Base-by-base conservation (phyloP, 345 rosid species). In the Erucastrum elatum region DNA sequence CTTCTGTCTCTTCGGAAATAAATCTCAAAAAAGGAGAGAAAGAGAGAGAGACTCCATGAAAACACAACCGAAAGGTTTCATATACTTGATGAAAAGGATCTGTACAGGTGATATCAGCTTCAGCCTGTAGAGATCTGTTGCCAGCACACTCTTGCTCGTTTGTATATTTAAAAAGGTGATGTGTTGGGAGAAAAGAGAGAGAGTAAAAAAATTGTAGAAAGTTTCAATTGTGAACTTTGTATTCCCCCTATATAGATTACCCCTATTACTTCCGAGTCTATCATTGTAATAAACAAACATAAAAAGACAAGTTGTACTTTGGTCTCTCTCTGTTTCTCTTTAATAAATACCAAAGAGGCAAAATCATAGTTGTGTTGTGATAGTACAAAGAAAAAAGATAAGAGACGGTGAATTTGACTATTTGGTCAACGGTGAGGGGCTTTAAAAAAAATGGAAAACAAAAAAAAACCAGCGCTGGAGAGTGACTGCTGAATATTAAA, bases 1-100 rank as follows among this genome's bases (percentile, higher is more conserved):
- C 85, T 84, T 29, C 88, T 91, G 25, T 85, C 91, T 5, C 84
- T 91, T 74, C 78, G 91, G 74, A 86, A 89, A 75, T 86, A 74
- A 85, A 69, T 8, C 85, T 84, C 76, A 83, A 79, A 49, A 66
- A 68, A 71, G 80, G 25, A 80, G 44, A 35, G 29, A 46, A 49
- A 53, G 15, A 66, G 17, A 16, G 25, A 46, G 55, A 58, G 69
- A 66, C 74, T 29, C 77, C 73, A 72, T 70, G 44, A 77, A 68
- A 69, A 8, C 4, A 17, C 65, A 64, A 37, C 25, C 58, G 31
- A 68, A 27, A 41, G 64, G 66, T 34, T 75, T 53, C 44, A 27
- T 26, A 53, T 53, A 34, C 53, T 13, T 5, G 2, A 21, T 21
- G 21, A 21, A 56, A 55, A 65, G 70, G 64, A 70, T 70, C 44